Base-by-base conservation (phyloP, 106 monocot genomes). In the Dendrobium chrysotoxum region DNA sequence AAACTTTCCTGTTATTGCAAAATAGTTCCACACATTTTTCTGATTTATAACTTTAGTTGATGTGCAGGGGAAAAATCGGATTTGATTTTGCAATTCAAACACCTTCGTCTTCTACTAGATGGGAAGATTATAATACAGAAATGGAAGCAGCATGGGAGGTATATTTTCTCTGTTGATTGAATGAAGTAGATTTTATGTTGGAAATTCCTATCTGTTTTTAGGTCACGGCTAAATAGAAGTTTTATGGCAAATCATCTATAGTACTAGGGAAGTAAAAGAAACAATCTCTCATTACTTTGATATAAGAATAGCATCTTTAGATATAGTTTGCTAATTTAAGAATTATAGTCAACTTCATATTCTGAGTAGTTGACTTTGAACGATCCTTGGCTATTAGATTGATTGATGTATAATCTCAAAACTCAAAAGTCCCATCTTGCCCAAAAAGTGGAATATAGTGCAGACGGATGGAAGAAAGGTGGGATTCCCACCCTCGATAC, bases 11-110 rank as follows among this genome's bases (percentile, higher is more conserved):
- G 58, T 16, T n/a, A 4, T 31, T 57, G 35, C 39, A 45, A 55
- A 16, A 25, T 7, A 74, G 15, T 47, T 75, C 11, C 28, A 65
- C 77, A 1, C 39, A 4, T 64, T 12, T 80, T 72, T 78, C 45
- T 77, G 23, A 80, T 26, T 79, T 61, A 8, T n/a, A 75, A 78
- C 70, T 72, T 68, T 79, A 72, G 28, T 53, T 76, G 21, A 64
- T 44, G 53, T 85, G 45, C 90, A 96, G 96, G 90, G 90, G 88
- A 64, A 89, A 85, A 76, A 90, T 80, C 82, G 94, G 97, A 81
- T 94, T 88, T 86, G 97, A 98, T 47, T 94, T 98, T 85, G 94
- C 94, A 72, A 94, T 98, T 47, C 85, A 89, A 82, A 98, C 97
- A 57, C 97, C 97, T 78, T 94, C 90, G 74, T 92, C 90, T 26